A percentile compares a stretch with the other conserved stretches of the same genome.
Conservation (phyloP, 345 rosid species). For the Populus tremula region DNA sequence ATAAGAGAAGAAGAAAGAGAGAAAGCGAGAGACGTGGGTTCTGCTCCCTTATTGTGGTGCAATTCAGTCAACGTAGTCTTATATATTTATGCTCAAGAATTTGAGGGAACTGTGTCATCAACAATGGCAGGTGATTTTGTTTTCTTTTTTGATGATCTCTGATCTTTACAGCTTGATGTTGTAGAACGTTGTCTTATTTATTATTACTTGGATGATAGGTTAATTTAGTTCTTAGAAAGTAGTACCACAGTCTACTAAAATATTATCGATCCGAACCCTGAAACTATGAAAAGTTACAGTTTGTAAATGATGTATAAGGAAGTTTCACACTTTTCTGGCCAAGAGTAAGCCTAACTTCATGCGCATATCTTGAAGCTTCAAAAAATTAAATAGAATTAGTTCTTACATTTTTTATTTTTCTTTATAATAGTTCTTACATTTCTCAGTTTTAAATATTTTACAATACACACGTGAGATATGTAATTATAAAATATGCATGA, state of each 20-base stretch:
- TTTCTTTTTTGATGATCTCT: background rate
- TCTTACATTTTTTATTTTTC: too few relatives aligned
- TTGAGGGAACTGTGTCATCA: slow-evolving; percentile 45
- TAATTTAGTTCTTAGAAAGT: slow-evolving; percentile 8
- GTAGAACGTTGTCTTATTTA: background rate
- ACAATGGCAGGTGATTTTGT: slow-evolving; percentile 30
- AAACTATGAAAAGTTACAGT: slow-evolving; percentile 33
- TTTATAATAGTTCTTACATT: background rate
- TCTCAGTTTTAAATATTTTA: background rate
- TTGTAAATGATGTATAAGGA: slow-evolving; percentile 20
- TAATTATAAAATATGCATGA: background rate
- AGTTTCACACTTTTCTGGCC: background rate
- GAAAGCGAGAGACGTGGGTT: slow-evolving; percentile 57
- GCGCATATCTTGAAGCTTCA: background rate
- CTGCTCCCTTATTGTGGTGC: slow-evolving; percentile 49
- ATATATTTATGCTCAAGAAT: slow-evolving; percentile 41
- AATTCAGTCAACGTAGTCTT: slow-evolving; percentile 42
- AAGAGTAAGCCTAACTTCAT: background rate
- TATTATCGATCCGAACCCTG: slow-evolving; percentile 25
- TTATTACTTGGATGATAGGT: slow-evolving; percentile 11
- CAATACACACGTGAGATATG: background rate
- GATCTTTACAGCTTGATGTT: background rate
- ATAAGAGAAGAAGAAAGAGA: background rate
- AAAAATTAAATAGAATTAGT: background rate
- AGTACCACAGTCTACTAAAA: slow-evolving; percentile 6